Conservation (phyloP, 2,329 filamentous ascomycete genomes). For the Trichoderma koningiopsis region DNA sequence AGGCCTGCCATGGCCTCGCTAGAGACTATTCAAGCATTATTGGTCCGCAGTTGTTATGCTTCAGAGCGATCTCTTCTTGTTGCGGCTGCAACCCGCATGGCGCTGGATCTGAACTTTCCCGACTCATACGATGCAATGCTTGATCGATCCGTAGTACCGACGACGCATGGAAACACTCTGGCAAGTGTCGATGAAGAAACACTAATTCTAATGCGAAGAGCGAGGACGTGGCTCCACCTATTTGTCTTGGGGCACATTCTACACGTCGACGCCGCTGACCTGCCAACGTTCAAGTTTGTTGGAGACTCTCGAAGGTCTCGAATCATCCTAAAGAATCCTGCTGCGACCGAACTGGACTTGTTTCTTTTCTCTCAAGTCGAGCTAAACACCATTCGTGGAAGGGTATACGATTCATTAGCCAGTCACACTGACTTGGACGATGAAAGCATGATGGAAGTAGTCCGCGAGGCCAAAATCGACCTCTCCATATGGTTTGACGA, state of each 20-base stretch:
- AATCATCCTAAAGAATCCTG: slow-evolving; percentile 46
- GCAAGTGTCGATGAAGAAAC: slow-evolving; percentile 31
- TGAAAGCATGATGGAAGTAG: slow-evolving; percentile 42
- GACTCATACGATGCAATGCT: slow-evolving; percentile 45
- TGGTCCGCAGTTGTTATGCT: slow-evolving; percentile 55
- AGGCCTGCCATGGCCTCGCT: slow-evolving; percentile 38
- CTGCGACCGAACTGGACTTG: slow-evolving; percentile 51
- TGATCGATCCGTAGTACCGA: slow-evolving; percentile 26
- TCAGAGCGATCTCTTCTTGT: slow-evolving; percentile 54
- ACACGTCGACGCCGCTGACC: slow-evolving; percentile 42
- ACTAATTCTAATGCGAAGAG: slow-evolving; percentile 43
- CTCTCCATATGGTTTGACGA: slow-evolving; percentile 52
- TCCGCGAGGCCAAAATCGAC: slow-evolving; percentile 50
- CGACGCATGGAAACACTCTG: neutral
- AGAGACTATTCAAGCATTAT: slow-evolving; percentile 55
- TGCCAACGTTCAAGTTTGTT: slow-evolving; percentile 38
- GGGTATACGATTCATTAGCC: slow-evolving; percentile 42
- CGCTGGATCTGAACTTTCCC: slow-evolving; percentile 50
- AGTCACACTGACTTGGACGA: slow-evolving; percentile 34
- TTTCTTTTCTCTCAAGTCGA: slow-evolving; percentile 56
- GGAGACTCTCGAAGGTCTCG: slow-evolving; percentile 50
- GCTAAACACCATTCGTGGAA: slow-evolving; percentile 38
- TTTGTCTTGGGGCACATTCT: slow-evolving; percentile 56
- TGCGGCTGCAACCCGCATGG: slow-evolving; percentile 53
- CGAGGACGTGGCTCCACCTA: slow-evolving; percentile 55